Evolutionary conservation across 179 eudicot genomes (phyloP).

Genomic region (Gypsophila paniculata): DNA sequence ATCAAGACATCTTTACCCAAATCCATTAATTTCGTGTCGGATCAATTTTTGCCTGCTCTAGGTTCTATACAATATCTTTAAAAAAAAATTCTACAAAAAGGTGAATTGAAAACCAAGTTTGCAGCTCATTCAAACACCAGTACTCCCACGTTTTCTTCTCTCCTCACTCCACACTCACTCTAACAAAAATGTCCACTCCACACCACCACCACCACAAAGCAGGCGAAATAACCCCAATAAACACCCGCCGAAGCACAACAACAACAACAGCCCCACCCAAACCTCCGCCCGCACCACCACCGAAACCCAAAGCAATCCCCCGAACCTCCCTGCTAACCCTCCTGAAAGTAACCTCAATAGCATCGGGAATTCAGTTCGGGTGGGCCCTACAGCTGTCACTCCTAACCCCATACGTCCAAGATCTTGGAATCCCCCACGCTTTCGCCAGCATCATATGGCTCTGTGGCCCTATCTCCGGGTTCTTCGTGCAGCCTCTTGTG

Average conservation of each 20-base stretch:
- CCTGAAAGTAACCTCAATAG: conserved; percentile 67
- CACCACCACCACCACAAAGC: background rate
- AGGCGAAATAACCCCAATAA: conserved; percentile 1
- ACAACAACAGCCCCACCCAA: conserved; percentile 10
- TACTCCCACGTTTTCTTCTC: too few relatives aligned
- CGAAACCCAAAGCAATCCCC: conserved; percentile 9
- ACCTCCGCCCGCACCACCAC: background rate
- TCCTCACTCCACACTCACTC: background rate
- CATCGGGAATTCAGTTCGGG: conserved; percentile 95
- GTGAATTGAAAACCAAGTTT: too few relatives aligned
- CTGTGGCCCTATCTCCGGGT: conserved; percentile 90
- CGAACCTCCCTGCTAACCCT: conserved; percentile 49
- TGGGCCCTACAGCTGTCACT: conserved; percentile 96
- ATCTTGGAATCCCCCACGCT: conserved; percentile 90
- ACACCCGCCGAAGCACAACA: conserved; percentile 5
- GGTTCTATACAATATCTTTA: too few relatives aligned
- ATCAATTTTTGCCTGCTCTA: too few relatives aligned
- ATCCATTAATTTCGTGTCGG: too few relatives aligned
- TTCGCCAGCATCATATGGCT: conserved; percentile 90
- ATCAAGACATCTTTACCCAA: too few relatives aligned
- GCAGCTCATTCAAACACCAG: too few relatives aligned
- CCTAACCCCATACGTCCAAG: conserved; percentile 86
- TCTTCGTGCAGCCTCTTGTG: conserved; percentile 83
- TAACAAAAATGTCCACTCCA: conserved; percentile 10
- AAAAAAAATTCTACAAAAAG: too few relatives aligned